Evolutionary conservation across 257 asterid species (phyloP), one percentile per base, ranked within the genome.

Genomic region (Nicotiana attenuata): DNA sequence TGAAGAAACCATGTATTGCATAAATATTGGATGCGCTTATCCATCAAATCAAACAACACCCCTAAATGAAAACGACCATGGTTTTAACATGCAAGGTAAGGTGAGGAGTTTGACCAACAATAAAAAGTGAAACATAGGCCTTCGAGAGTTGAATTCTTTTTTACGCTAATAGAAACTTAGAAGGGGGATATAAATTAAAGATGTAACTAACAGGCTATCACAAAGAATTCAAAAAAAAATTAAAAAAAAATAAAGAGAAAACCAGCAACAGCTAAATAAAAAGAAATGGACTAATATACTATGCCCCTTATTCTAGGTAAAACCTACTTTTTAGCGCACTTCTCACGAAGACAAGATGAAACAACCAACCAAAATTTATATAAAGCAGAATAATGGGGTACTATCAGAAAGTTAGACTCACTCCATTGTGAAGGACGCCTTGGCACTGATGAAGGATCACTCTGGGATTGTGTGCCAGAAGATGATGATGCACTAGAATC

Each of bases 401-500:
- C 35, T 38, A 38, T 31, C 22, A 79, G 71, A 3, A 61, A 61
- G 82, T 38, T 79, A 65, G 35, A 91, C 97, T 92, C 87, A 92
- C 99, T 91, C 97, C 95, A 96, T 77, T 83, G 38, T 75, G 96
- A 90, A 81, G 96, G 91, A 80, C 90, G 85, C 81, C 67, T 88
- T 29, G 97, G 80, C 76, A 96, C 57, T 16, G 97, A 91, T 68
- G 99, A 84, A 81, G 95, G 97, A 81, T 91, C 97, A 26, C 90
- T 86, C 78, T 71, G 92, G 65, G 82, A 67, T 65, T 22, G 79
- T 35, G 89, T 86, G 53, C 29, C 80, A 41, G 94, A 87, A 35
- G 97, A 85, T 69, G 91, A 67, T 61, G 91, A 85, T 53, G 92
- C 45, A 73, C 75, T 83, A 63, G 88, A 84, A 89, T 93, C 97